Conservation (phyloP, 805 yeast species). For the Saturnispora gosingensis region DNA sequence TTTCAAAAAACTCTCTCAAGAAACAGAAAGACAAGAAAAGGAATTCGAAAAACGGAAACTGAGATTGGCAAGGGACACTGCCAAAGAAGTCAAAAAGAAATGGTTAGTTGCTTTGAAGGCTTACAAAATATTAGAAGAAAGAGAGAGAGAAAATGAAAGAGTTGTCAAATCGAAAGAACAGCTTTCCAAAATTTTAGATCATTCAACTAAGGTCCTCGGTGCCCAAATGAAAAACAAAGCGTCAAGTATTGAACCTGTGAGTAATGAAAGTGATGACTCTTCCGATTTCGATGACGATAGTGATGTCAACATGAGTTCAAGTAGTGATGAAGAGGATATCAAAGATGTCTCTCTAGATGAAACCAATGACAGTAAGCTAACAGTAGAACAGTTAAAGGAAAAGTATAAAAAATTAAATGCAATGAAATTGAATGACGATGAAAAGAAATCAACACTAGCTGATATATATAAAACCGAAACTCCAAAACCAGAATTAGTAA, state of each 20-base stretch:
- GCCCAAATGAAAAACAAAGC: constrained; percentile 56
- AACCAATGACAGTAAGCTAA: constrained; percentile 39
- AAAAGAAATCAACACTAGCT: constrained; percentile 9
- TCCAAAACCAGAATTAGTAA: constrained; percentile 1
- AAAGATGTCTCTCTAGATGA: constrained; percentile 10
- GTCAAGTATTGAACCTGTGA: constrained; percentile 12
- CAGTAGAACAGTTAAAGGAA: constrained; percentile 45
- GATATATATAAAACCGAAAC: constrained; percentile 26
- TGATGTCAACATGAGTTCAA: constrained; percentile 19
- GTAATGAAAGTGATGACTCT: constrained; percentile 9
- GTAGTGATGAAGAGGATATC: constrained; percentile 22
- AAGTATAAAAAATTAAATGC: constrained; percentile 43
- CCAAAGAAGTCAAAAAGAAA: constrained; percentile 76
- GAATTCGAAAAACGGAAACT: constrained; percentile 65
- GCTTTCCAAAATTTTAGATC: constrained; percentile 77
- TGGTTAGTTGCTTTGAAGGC: constrained; percentile 90
- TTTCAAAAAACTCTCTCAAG: constrained; percentile 79
- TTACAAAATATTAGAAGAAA: constrained; percentile 59
- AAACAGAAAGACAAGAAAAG: constrained; percentile 70
- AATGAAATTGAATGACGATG: constrained; percentile 8
- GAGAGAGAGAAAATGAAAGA: constrained; percentile 71
- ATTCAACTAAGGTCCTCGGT: constrained; percentile 81
- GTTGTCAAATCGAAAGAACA: constrained; percentile 79
- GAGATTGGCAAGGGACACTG: constrained; percentile 70
- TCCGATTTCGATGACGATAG: constrained; percentile 18